Conservation (phyloP, 306 rosid genomes). For the Arachis stenosperma region DNA sequence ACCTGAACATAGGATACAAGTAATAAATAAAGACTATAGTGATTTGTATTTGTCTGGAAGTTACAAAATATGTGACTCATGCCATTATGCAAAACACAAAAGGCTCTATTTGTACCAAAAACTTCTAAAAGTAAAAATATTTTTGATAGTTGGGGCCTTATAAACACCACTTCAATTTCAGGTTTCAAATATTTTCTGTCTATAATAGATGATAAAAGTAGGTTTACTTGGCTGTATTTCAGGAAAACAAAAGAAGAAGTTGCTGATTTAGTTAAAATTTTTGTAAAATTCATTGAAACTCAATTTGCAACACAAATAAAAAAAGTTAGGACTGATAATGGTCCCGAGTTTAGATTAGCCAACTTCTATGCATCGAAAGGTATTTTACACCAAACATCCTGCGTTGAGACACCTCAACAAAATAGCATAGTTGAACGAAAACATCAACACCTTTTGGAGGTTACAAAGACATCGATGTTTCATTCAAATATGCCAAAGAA, state of each 20-base stretch:
- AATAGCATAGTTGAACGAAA: background rate
- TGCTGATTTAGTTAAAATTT: background rate
- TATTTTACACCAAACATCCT: background rate
- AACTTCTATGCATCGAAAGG: background rate
- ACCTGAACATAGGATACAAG: background rate
- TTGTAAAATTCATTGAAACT: background rate
- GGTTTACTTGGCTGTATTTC: background rate
- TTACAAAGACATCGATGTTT: background rate
- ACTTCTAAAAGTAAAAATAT: background rate
- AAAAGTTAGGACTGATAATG: background rate
- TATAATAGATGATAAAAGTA: background rate
- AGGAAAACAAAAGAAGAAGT: background rate
- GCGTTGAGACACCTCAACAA: background rate
- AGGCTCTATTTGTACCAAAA: too few relatives aligned
- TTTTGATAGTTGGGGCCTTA: background rate
- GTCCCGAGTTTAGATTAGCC: background rate
- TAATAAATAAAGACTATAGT: background rate
- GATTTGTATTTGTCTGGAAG: background rate
- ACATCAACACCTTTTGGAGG: background rate
- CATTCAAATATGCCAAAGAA: background rate
- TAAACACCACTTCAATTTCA: background rate
- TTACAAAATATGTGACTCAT: background rate
- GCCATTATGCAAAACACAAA: background rate
- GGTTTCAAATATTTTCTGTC: background rate
- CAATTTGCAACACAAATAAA: background rate